Conservation (phyloP, 2,329 filamentous ascomycete genomes). For the Exophiala oligosperma region DNA sequence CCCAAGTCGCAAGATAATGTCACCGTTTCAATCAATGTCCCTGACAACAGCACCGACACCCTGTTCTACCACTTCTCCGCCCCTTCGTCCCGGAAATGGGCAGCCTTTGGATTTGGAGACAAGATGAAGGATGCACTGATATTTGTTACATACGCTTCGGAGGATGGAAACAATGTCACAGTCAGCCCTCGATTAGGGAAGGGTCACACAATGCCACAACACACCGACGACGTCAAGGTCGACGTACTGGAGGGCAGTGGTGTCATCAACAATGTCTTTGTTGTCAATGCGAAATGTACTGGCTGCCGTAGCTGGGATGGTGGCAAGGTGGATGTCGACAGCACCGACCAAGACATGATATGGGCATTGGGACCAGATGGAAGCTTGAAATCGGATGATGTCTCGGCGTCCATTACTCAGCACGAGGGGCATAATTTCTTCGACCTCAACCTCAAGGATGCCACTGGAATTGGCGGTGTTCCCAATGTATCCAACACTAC, state of each 20-base stretch:
- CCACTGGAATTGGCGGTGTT: slow-evolving; percentile 47
- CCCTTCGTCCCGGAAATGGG: slow-evolving; percentile 30
- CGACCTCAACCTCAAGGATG: slow-evolving; percentile 55
- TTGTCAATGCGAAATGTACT: slow-evolving; percentile 54
- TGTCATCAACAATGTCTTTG: slow-evolving; percentile 43
- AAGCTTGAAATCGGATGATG: slow-evolving; percentile 42
- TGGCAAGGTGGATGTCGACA: slow-evolving; percentile 54
- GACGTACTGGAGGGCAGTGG: slow-evolving; percentile 50
- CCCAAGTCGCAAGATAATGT: slow-evolving; percentile 22
- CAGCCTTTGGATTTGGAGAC: slow-evolving; percentile 31
- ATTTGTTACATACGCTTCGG: slow-evolving; percentile 32
- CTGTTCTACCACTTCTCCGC: slow-evolving; percentile 30
- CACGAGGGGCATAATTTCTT: slow-evolving; percentile 59
- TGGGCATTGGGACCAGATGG: slow-evolving; percentile 58
- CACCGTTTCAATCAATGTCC: slow-evolving; percentile 30
- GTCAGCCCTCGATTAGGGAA: slow-evolving; percentile 31
- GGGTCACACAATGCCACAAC: slow-evolving; percentile 36
- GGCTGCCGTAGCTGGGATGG: slow-evolving; percentile 55
- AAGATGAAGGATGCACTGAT: slow-evolving; percentile 33
- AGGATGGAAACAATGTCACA: slow-evolving; percentile 30
- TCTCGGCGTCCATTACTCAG: slow-evolving; percentile 49
- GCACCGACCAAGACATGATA: slow-evolving; percentile 51
- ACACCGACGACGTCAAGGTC: slow-evolving; percentile 44
- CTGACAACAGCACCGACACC: slow-evolving; percentile 22
- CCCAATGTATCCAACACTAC: slow-evolving; percentile 37